Base-by-base conservation (phyloP, 148 eudicot genomes). In the Camellia sinensis region DNA sequence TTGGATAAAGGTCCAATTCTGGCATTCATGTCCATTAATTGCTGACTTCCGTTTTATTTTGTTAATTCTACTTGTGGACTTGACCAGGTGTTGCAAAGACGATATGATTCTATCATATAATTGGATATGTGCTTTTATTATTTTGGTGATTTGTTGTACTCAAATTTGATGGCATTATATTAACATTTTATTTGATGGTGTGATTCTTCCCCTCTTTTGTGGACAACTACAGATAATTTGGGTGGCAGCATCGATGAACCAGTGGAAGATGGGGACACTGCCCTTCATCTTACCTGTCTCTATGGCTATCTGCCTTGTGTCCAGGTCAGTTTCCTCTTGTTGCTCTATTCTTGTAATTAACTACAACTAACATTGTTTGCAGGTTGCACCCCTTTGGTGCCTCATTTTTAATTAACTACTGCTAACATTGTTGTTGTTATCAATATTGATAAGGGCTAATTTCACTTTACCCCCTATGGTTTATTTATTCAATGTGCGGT, bases 181-280 rank as follows among this genome's bases (percentile, higher is more conserved):
- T 29, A 48, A 1, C 4, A 67, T 14, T 7, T 8, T 71, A 0
- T 50, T 64, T 19, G 40, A 11, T 10, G 40, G 41, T 43, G 73
- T 81, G 61, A 73, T 82, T 44, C 41, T 44, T 45, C 56, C 13
- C 44, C 62, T 13, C 63, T n/a, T 76, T 9, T 75, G 29, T 78
- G 79, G 74, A 73, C 81, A 74, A 18, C 40, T 80, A 65, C 87
- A 95, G 99, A 92, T 87, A 87, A 88, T 80, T 88, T 92, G 86
- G 85, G 77, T 73, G 97, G 95, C 61, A 84, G 80, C 83, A 91
- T 95, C 82, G 87, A 95, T 81, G 90, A 92, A 66, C 92, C 94
- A 3, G 70, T 95, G 59, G 99, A 93, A 86, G 99, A 95, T 75
- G 97, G 99, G 45, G 99, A 95, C 83, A 93, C 94, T 37, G 92